Evolutionary conservation across 148 eudicot genomes (phyloP), one percentile per base, ranked within the genome.

Genomic region (Cornus kousa): DNA sequence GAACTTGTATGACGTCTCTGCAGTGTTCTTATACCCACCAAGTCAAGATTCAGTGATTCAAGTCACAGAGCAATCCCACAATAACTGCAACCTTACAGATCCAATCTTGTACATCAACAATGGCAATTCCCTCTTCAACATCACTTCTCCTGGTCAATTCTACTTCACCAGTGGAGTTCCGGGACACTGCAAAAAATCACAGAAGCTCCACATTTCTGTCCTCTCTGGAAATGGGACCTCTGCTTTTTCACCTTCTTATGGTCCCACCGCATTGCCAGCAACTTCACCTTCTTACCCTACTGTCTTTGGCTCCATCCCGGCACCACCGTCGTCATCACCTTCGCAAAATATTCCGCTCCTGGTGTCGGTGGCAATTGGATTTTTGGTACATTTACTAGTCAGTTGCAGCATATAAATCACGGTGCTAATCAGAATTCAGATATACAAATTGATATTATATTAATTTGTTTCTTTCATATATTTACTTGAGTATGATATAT

Each of bases 11-110:
- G 3, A 6, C 70, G 20, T 46, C 14, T 35, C 0, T 83, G 87
- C 94, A 95, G 99, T 95, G 83, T 95, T 95, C 73, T 74, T 96
- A 77, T 96, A 90, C 90, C 98, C 98, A 43, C 99, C 99, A 81
- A 96, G 98, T 79, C 87, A 93, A 76, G 99, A 96, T 76, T 96
- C 99, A 75, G 82, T 93, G 71, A 84, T 92, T 70, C 98, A 89
- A 83, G 97, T 96, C 50, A 90, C 88, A 62, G 84, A 81, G 55
- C 68, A 77, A 37, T 80, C 93, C 0, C 92, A 85, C 90, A 87
- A 86, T 40, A 73, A 79, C 68, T 96, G 98, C 91, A 86, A 87
- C 81, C 46, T 90, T 0, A 85, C 88, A 87, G 87, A 92, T 86
- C 98, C 99, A 82, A 89, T 93, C 78, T 74, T 90, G 91, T 60